Conservation (phyloP, 2,329 filamentous ascomycete species). For the Phialophora tarda region DNA sequence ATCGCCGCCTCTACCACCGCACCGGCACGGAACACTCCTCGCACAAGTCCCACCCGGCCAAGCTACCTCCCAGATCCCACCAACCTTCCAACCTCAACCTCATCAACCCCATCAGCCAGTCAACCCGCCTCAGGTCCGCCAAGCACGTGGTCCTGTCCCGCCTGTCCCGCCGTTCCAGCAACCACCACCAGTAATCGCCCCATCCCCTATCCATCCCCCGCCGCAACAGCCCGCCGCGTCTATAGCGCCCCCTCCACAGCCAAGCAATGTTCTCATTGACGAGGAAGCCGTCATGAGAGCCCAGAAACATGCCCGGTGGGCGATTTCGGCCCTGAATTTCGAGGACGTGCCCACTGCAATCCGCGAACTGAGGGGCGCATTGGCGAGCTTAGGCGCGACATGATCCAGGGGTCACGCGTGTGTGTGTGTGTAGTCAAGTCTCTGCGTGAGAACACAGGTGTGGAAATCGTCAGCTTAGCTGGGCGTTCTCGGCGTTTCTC, state of each 20-base stretch:
- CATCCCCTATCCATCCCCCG: constrained; percentile 28
- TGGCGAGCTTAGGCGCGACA: constrained; percentile 70
- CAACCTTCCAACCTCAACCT: constrained; percentile 38
- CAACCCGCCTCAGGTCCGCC: constrained; percentile 31
- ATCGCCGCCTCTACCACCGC: constrained; percentile 36
- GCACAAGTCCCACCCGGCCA: constrained; percentile 25
- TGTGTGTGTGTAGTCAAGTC: background rate
- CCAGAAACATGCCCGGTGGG: constrained; percentile 96
- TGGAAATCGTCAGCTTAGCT: background rate
- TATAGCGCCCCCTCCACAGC: constrained; percentile 37
- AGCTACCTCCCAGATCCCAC: constrained; percentile 32
- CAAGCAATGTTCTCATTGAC: constrained; percentile 49
- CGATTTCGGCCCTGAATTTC: constrained; percentile 94
- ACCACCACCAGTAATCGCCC: constrained; percentile 14
- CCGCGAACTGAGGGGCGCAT: constrained; percentile 76
- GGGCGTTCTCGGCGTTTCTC: background rate
- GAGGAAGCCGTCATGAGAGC: constrained; percentile 79
- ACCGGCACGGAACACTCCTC: constrained; percentile 32
- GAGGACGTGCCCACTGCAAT: constrained; percentile 92
- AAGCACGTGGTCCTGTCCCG: constrained; percentile 30
- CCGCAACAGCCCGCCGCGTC: background rate
- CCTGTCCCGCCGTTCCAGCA: constrained; percentile 26
- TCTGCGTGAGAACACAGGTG: background rate
- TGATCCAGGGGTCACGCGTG: constrained; percentile 49
- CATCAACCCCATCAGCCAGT: constrained; percentile 28